These are phyloP conservation scores for Globomyces pollinis-pini DNA, from an alignment of 192 early-diverging fungal species.

Conservation along the genomic window DNA sequence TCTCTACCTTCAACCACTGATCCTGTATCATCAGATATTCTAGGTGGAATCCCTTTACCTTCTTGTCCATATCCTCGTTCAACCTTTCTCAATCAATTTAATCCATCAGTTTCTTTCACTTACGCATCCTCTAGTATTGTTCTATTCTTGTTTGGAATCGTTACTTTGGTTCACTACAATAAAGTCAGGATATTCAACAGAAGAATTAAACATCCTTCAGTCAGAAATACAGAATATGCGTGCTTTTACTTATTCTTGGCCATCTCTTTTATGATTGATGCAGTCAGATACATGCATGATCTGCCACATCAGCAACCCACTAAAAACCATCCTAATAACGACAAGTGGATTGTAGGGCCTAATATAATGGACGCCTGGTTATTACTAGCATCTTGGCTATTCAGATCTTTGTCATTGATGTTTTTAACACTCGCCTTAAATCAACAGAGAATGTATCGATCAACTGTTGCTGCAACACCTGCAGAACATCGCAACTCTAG, in stretches of 20 bases:
- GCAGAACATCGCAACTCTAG: too few species aligned
- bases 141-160: conserved; percentile 12
- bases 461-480: conserved; percentile 3
- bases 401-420: conserved; percentile 15
- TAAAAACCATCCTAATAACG: background rate
- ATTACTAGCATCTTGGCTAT: conserved; percentile 15
- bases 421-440: conserved; percentile 26
- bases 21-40: too few species aligned
- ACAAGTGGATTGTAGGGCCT: conserved; percentile 18
- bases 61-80: conserved; percentile 32
- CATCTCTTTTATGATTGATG: conserved; percentile 25
- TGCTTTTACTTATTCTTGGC: conserved; percentile 19
- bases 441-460: conserved; percentile 26
- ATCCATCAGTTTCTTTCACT: conserved; percentile 25
- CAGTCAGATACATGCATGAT: conserved; percentile 23
- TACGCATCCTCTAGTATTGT: conserved; percentile 13
- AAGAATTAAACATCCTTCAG: conserved; percentile 16
- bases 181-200: conserved; percentile 33
- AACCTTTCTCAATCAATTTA: conserved; percentile 13
- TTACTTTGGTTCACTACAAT: conserved; percentile 10
- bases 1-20: too few species aligned
- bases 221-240: conserved; percentile 25
- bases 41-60: conserved; percentile 25
- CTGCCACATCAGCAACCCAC: conserved; percentile 11
- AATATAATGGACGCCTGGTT: conserved; percentile 35